Conservation (phyloP, 1,284 basidiomycete genomes). For the Grifola frondosa region DNA sequence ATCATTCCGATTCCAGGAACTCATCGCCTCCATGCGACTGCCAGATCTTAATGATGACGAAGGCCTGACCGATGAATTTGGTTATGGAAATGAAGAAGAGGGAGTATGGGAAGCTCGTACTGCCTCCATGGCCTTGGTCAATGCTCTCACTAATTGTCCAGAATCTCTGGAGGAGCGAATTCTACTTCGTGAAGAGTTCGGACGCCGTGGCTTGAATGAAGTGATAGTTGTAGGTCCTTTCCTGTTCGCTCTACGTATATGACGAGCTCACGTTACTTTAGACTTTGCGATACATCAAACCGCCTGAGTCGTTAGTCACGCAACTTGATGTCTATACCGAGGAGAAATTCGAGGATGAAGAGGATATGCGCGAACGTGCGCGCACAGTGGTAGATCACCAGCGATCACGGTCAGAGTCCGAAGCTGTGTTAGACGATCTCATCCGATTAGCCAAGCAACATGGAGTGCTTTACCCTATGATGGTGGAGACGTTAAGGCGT, state of each 20-base stretch:
- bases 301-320: constrained; percentile 70
- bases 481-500: constrained; percentile 56
- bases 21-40: constrained; percentile 67
- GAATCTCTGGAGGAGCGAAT: constrained; percentile 79
- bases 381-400: constrained; percentile 45
- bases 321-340: constrained; percentile 84
- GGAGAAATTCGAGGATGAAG: constrained; percentile 87
- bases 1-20: constrained; percentile 75
- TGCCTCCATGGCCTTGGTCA: constrained; percentile 76
- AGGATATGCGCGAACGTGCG: constrained; percentile 72
- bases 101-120: constrained; percentile 82
- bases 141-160: constrained; percentile 78
- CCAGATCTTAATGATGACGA: constrained; percentile 43
- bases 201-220: constrained; percentile 79
- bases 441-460: constrained; percentile 56
- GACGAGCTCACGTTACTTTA: constrained; percentile 27
- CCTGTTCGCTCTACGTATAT: background rate
- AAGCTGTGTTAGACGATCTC: constrained; percentile 53
- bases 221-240: constrained; percentile 67
- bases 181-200: constrained; percentile 77
- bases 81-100: constrained; percentile 52
- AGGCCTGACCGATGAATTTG: constrained; percentile 34
- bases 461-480: constrained; percentile 53
- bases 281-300: constrained; percentile 73
- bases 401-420: constrained; percentile 46